phyloP scores from a whole-genome alignment of 331 rosid species.

The Spiraea crenata region DNA sequence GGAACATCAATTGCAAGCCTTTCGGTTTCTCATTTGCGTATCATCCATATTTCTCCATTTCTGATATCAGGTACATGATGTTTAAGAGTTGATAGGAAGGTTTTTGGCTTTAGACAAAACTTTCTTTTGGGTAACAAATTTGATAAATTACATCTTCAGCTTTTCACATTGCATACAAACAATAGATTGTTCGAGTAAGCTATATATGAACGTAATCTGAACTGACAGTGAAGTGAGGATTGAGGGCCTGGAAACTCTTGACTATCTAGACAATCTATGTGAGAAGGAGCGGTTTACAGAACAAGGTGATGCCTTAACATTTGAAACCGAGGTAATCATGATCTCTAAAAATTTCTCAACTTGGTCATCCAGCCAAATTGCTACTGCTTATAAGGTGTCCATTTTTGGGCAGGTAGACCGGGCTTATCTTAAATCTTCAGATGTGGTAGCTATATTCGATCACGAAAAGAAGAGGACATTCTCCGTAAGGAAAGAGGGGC shows the following conservation, averaged over 20 bases:
- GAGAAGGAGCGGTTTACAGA: slow-evolving; percentile 83
- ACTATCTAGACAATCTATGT: slow-evolving; percentile 68
- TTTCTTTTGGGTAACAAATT: no score
- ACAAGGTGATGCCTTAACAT: slow-evolving; percentile 87
- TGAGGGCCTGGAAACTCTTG: slow-evolving; percentile 90
- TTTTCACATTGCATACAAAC: neutral
- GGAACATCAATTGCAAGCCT: slow-evolving; percentile 76
- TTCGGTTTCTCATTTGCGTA: slow-evolving; percentile 81
- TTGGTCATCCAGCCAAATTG: neutral
- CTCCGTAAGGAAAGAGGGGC: slow-evolving; percentile 62
- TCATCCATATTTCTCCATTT: slow-evolving; percentile 70
- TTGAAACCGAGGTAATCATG: slow-evolving; percentile 78
- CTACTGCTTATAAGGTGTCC: neutral
- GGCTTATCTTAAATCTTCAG: slow-evolving; percentile 57
- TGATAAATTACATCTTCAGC: neutral
- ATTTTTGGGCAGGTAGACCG: slow-evolving; percentile 64
- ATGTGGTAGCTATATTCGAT: slow-evolving; percentile 62
- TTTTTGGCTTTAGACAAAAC: no score
- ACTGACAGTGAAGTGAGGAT: slow-evolving; percentile 82
- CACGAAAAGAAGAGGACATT: slow-evolving; percentile 75
- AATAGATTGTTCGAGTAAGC: neutral
- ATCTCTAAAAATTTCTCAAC: neutral
- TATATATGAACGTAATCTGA: slow-evolving; percentile 15
- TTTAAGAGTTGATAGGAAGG: neutral
- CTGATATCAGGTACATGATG: slow-evolving; percentile 70